Base-by-base conservation (phyloP, 805 yeast species). In the Candida koratica region DNA sequence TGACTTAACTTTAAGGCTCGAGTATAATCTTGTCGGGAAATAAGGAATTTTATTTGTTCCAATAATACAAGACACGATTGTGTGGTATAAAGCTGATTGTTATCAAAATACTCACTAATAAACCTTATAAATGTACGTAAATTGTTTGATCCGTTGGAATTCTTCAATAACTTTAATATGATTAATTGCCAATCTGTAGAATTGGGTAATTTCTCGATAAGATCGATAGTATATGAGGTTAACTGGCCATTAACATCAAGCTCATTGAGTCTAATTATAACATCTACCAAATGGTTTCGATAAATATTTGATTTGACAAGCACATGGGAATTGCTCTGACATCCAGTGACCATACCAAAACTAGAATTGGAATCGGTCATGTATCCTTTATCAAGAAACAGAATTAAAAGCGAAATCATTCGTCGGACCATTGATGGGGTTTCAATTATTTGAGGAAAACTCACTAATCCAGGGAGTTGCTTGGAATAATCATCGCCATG, bases 31-130 rank as follows among this genome's bases (percentile, higher is more conserved):
- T 64, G 56, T 51, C 80, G 81, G 6, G 71, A 51, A 4, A 81
- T 58, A 37, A 86, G 63, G 49, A 79, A 84, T 44, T 70, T 67
- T 1, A 83, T 77, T 56, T 86, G 95, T 45, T 74, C 73, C 10
- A 71, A 61, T 18, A 83, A 58, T 42, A 82, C 58, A 37, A 74
- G 60, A 0, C 83, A 80, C 47, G 76, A 75, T 28, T 82, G 74
- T 2, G 85, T 54, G 4, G 54, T 38, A 32, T 31, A 49, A 4
- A 45, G 20, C 8, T 38, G 33, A 14, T 37, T 34, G 8, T 19
- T 4, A 5, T 25, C 11, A 12, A 55, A 37, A 28, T 48, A 53
- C 8, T 29, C 22, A 36, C 56, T 59, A 11, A 60, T 46, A 8
- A 50, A 36, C 13, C 41, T 41, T n/a, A 61, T 37, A 34, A 48